phyloP scores from a whole-genome alignment of 345 rosid genomes.

The Moricandia moricandioides region DNA sequence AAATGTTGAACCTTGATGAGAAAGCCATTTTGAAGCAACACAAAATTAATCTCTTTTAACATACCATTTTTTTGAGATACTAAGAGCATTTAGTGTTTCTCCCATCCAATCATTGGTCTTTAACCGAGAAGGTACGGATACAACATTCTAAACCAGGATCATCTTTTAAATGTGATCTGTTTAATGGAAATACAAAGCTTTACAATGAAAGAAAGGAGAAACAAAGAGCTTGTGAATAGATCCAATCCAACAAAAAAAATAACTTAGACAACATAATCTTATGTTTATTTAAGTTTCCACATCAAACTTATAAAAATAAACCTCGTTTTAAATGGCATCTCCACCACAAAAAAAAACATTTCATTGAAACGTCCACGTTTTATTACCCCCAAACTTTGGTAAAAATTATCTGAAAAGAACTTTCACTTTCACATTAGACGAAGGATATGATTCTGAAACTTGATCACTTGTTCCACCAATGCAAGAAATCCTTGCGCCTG shows the following conservation, averaged over 20 bases:
- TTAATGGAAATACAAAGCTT: no score
- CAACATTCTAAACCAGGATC: background rate
- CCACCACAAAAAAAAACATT: constrained; percentile 28
- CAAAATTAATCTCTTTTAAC: background rate
- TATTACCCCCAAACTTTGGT: constrained; percentile 21
- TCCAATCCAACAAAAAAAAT: background rate
- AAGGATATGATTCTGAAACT: background rate
- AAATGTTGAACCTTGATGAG: background rate
- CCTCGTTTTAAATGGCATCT: constrained; percentile 34
- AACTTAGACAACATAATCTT: constrained; percentile 4
- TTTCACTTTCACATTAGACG: background rate
- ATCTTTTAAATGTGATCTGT: no score
- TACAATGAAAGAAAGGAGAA: no score
- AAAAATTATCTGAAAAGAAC: constrained; percentile 18
- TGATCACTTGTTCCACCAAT: constrained; percentile 90
- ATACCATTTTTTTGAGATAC: background rate
- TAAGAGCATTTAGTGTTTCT: background rate
- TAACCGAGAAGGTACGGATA: background rate
- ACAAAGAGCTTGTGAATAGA: background rate
- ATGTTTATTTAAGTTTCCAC: constrained; percentile 3
- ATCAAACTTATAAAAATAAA: constrained; percentile 6
- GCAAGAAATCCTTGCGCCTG: constrained; percentile 92
- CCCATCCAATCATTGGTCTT: background rate
- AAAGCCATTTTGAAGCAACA: background rate
- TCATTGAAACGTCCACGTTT: constrained; percentile 30